Base-by-base conservation (phyloP, 106 monocot species). In the Dendrobium officinale region DNA sequence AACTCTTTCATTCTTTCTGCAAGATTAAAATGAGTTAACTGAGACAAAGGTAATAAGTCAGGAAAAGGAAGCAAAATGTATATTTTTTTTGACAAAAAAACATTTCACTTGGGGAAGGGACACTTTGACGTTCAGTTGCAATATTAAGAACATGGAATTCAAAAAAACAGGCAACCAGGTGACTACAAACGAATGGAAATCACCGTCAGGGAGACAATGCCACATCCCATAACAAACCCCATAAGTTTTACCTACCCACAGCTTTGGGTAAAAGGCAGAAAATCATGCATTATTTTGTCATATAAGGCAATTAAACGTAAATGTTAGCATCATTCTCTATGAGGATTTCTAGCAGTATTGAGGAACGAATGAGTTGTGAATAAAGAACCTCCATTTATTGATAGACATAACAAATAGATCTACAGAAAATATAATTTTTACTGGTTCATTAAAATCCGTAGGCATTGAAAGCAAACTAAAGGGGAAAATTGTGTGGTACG, bases 1-100 rank as follows among this genome's bases (percentile, higher is more conserved):
- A 68, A 87, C 87, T 73, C 80, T 85, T 54, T 87, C 90, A 81
- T 79, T 55, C 74, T 85, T 87, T 79, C 90, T 87, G 81, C 70
- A 83, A 61, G 77, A 61, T 55, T 29, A 77, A 5, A 79, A 77
- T 31, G 67, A 51, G 17, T 56, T 42, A 19, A 54, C 31, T 17
- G 48, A 64, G 40, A 26, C 17, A 58, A 72, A 4, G 37, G 15
- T 37, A 33, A 76, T 37, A 33, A 76, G 27, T 49, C 47, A 49
- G 4, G 9, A 43, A 76, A 76, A 24, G n/a, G 16, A 74, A 74
- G 9, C 43, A 19, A 43, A 42, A n/a, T 18, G 4, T 8, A 74
- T 74, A 44, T 74, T 74, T 44, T 44, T 44, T 42, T n/a, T 44
- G 20, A n/a, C 41, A 42, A 0, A 40, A 42, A 0, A 40, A 18